phyloP scores from a whole-genome alignment of 2,329 filamentous ascomycete genomes.

The Fusarium sp. region DNA sequence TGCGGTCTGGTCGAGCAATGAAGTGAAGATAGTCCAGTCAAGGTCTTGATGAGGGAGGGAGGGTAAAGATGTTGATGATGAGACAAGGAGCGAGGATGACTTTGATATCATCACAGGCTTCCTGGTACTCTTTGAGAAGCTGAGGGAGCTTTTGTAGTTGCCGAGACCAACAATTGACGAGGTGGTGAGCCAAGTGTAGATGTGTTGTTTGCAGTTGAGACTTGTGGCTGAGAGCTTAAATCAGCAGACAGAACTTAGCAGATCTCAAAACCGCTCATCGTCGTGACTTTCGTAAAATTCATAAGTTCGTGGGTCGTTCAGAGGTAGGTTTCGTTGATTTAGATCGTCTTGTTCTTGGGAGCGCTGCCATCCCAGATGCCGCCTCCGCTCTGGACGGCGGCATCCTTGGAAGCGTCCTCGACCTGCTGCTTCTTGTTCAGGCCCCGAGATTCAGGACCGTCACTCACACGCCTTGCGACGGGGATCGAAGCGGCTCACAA shows the following conservation, averaged over 20 bases:
- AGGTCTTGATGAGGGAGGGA: too few species aligned
- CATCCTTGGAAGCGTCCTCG: too few species aligned
- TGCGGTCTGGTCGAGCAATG: too few species aligned
- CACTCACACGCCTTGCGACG: background rate
- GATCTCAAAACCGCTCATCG: background rate
- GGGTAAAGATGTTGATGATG: background rate
- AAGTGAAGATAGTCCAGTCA: too few species aligned
- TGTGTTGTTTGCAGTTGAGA: background rate
- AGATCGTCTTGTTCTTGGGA: too few species aligned
- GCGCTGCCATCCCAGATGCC: too few species aligned
- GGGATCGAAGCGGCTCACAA: background rate
- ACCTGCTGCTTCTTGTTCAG: background rate
- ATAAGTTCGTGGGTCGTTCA: too few species aligned
- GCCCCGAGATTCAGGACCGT: background rate
- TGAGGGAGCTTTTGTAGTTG: slow-evolving; percentile 53
- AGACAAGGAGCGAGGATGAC: slow-evolving; percentile 44
- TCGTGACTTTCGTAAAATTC: background rate
- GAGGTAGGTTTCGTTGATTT: too few species aligned
- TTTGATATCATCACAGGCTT: slow-evolving; percentile 61
- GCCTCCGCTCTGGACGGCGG: too few species aligned
- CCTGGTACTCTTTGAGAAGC: slow-evolving; percentile 59
- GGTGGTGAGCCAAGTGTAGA: background rate
- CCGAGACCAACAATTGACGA: background rate
- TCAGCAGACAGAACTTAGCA: background rate
- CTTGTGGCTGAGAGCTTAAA: background rate